A percentile compares a stretch with the other conserved stretches of the same genome.
phyloP scores from a whole-genome alignment of 345 rosid genomes.

The Populus pruinosa region DNA sequence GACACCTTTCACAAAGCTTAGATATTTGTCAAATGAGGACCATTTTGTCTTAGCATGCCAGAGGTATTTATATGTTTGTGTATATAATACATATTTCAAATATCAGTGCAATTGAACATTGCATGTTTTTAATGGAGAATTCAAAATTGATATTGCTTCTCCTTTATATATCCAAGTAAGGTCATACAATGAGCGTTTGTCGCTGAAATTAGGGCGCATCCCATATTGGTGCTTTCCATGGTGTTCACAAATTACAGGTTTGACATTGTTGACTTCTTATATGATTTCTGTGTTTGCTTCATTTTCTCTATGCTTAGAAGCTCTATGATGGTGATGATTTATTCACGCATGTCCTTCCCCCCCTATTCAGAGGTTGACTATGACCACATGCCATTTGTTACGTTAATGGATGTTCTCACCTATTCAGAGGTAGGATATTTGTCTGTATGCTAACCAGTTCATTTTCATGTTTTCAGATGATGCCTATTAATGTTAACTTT shows the following conservation, averaged over 20 bases:
- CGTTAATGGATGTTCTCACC: slow-evolving; percentile 73
- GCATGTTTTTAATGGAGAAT: slow-evolving; percentile 3
- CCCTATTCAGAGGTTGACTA: slow-evolving; percentile 51
- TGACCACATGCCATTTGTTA: slow-evolving; percentile 42
- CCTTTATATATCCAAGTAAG: slow-evolving; percentile 31
- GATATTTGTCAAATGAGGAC: slow-evolving; percentile 38
- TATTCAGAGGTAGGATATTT: slow-evolving; percentile 46
- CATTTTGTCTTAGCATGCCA: slow-evolving; percentile 33
- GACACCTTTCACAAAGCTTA: slow-evolving; percentile 44
- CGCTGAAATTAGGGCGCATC: slow-evolving; percentile 39
- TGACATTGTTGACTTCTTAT: slow-evolving; percentile 6
- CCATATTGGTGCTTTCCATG: slow-evolving; percentile 67
- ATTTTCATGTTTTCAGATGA: background rate
- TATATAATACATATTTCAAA: background rate
- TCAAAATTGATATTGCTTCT: background rate
- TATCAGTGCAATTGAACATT: background rate
- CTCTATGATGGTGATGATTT: slow-evolving; percentile 2
- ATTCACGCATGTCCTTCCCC: slow-evolving; percentile 6
- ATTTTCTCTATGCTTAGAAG: background rate
- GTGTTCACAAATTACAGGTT: slow-evolving; percentile 70
- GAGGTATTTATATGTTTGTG: slow-evolving; percentile 37
- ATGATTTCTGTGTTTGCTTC: background rate
- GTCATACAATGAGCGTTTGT: slow-evolving; percentile 43
- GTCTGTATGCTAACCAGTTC: background rate
- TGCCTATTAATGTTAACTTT: too few relatives aligned